Base-by-base conservation (phyloP, 495 filamentous ascomycete genomes). In the Xylaria grammica region DNA sequence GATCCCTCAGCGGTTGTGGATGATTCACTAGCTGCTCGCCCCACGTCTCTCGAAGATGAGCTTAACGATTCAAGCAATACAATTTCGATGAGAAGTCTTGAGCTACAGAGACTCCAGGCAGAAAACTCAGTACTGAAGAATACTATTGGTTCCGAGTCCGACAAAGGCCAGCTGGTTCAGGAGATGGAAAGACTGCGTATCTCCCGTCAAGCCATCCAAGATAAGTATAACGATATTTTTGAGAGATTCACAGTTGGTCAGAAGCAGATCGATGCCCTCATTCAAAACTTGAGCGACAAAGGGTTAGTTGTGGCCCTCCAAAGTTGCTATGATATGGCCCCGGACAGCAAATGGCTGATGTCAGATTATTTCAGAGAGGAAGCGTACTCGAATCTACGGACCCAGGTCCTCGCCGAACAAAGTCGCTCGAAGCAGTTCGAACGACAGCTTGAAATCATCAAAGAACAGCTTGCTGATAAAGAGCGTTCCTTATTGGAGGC, bases 91-190 rank as follows among this genome's bases (percentile, higher is more conserved):
- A 70, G 64, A 45, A 74, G 69, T 34, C 75, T 77, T 15, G 81
- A 85, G 65, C 58, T 83, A 30, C 79, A 82, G 30, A 78, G 82
- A 34, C 74, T 86, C 50, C 81, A 82, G 65, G 80, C 84, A 17
- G 84, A 86, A 67, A 85, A 84, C 65, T 72, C 77, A 49, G 71
- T 85, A 8, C 74, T 85, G 15, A 79, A 79, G 68, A 82, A 76
- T 58, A 82, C 74, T 61, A 78, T 82, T 60, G 74, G 75, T 0
- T 80, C 79, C 9, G 81, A 76, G 10, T 80, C 81, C 0, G 79
- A 84, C 51, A 84, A 81, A 60, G 77, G 81, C 50, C 74, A 75
- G 38, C 75, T 86, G 34, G 76, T 80, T 19, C 68, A 74, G 30
- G 80, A 85, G 71, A 76, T 85, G 57, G 82, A 85, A 36, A 70